Conservation (phyloP, 352 stramenopile species). For the Halophytophthora polymorphica region DNA sequence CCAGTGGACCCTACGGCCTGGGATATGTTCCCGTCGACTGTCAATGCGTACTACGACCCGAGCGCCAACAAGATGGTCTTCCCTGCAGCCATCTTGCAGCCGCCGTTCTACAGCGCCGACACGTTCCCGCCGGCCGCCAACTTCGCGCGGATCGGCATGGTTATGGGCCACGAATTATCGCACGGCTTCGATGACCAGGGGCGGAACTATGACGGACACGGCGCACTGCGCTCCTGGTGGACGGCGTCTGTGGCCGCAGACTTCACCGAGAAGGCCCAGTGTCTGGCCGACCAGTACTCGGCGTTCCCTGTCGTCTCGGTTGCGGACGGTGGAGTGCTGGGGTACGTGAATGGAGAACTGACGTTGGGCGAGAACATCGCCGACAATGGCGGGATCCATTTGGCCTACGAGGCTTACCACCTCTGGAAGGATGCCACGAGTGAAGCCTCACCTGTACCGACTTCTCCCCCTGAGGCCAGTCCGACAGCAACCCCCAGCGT, state of each 20-base stretch:
- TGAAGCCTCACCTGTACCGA: neutral
- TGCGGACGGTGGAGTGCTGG: constrained; percentile 37
- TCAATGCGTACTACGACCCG: constrained; percentile 86
- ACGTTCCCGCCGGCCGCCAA: constrained; percentile 86
- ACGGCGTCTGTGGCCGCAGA: constrained; percentile 47
- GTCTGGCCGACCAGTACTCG: constrained; percentile 60
- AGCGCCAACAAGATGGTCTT: constrained; percentile 91
- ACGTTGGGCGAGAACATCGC: constrained; percentile 93
- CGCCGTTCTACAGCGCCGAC: constrained; percentile 70
- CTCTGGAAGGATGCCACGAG: constrained; percentile 31
- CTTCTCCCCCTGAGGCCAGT: too few species aligned
- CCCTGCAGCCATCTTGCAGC: constrained; percentile 91
- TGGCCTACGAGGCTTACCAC: constrained; percentile 83
- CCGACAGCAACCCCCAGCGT: too few species aligned
- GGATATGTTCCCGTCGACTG: constrained; percentile 91
- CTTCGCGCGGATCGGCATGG: constrained; percentile 90
- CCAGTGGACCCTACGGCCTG: constrained; percentile 57
- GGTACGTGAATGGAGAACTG: constrained; percentile 85
- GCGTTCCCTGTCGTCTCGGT: constrained; percentile 39
- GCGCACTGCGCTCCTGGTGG: constrained; percentile 92
- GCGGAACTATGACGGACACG: constrained; percentile 79
- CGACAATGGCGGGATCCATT: constrained; percentile 84
- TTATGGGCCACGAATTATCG: constrained; percentile 93
- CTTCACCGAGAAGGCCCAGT: constrained; percentile 54
- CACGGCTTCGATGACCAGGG: constrained; percentile 94